A percentile compares a stretch with the other conserved stretches of the same genome.
phyloP scores from a whole-genome alignment of 768 basidiomycete species.

The Phylloporus arenicola region DNA sequence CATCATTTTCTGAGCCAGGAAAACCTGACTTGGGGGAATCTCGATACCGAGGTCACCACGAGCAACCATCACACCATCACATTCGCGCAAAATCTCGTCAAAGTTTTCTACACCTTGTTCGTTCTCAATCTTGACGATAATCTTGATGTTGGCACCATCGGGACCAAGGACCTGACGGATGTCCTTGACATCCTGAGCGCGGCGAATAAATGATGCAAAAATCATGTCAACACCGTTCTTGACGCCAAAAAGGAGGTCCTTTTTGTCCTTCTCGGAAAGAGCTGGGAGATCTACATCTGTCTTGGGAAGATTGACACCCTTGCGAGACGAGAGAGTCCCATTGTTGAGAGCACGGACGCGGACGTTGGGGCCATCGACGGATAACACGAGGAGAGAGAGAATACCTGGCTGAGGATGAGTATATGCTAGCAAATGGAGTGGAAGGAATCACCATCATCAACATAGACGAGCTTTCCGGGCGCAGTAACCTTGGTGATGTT shows the following conservation, averaged over 20 bases:
- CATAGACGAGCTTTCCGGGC: slow-evolving; percentile 95
- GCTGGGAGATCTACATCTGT: slow-evolving; percentile 97
- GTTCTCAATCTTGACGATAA: slow-evolving; percentile 99
- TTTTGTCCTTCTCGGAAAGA: slow-evolving; percentile 97
- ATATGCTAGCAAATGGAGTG: neutral
- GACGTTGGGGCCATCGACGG: slow-evolving; percentile 77
- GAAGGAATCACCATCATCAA: slow-evolving; percentile 75
- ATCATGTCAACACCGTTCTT: slow-evolving; percentile 99
- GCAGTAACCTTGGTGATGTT: slow-evolving; percentile 95
- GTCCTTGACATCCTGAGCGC: slow-evolving; percentile 88
- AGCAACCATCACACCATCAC: slow-evolving; percentile 99
- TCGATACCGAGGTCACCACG: slow-evolving; percentile 99
- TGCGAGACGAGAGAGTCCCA: slow-evolving; percentile 89
- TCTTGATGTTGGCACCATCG: slow-evolving; percentile 93
- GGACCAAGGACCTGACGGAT: slow-evolving; percentile 93
- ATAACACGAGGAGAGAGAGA: slow-evolving; percentile 86
- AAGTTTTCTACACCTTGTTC: slow-evolving; percentile 99
- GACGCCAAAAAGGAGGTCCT: slow-evolving; percentile 89
- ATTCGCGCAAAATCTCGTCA: slow-evolving; percentile 92
- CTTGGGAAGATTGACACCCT: slow-evolving; percentile 99
- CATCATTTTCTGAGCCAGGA: slow-evolving; percentile 99
- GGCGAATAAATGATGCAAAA: slow-evolving; percentile 98
- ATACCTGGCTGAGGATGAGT: slow-evolving; percentile 44
- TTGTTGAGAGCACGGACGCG: slow-evolving; percentile 86
- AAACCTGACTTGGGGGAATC: slow-evolving; percentile 98